Evolutionary conservation across 768 basidiomycete species (phyloP).

Genomic region (Pisolithus microcarpus): DNA sequence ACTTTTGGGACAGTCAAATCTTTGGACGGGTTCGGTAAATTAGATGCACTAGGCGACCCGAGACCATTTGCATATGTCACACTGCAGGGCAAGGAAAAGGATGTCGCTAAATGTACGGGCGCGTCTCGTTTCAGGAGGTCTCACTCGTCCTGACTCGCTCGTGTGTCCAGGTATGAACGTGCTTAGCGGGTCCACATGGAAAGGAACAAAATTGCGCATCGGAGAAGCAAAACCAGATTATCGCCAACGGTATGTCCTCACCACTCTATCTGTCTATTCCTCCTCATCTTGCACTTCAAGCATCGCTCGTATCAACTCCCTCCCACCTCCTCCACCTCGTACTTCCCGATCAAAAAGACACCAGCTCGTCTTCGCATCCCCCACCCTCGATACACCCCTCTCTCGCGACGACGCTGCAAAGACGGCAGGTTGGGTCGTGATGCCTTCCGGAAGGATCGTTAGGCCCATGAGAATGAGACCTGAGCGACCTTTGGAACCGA

Average conservation of each 20-base stretch:
- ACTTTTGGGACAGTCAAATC: constrained; percentile 63
- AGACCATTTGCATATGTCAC: constrained; percentile 72
- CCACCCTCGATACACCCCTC: constrained; percentile 49
- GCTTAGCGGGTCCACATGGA: constrained; percentile 79
- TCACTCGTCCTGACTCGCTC: background rate
- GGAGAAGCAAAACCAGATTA: constrained; percentile 81
- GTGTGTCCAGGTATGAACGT: constrained; percentile 53
- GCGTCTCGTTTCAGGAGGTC: background rate
- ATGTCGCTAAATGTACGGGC: constrained; percentile 58
- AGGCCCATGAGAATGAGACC: constrained; percentile 69
- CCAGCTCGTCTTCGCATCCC: constrained; percentile 32
- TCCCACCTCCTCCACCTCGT: constrained; percentile 24
- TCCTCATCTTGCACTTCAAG: background rate
- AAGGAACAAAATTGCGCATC: constrained; percentile 76
- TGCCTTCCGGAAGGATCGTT: constrained; percentile 57
- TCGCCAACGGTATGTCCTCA: constrained; percentile 42
- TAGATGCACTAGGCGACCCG: constrained; percentile 58
- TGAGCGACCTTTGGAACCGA: constrained; percentile 42
- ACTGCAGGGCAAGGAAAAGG: constrained; percentile 51
- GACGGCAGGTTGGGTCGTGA: constrained; percentile 62
- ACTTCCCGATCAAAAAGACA: constrained; percentile 32
- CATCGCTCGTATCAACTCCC: constrained; percentile 12
- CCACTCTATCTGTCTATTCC: background rate
- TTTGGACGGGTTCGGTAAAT: constrained; percentile 61
- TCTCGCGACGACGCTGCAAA: constrained; percentile 51